Conservation (phyloP, 176 grass and related monocot species). For the Tuctoria greenei region DNA sequence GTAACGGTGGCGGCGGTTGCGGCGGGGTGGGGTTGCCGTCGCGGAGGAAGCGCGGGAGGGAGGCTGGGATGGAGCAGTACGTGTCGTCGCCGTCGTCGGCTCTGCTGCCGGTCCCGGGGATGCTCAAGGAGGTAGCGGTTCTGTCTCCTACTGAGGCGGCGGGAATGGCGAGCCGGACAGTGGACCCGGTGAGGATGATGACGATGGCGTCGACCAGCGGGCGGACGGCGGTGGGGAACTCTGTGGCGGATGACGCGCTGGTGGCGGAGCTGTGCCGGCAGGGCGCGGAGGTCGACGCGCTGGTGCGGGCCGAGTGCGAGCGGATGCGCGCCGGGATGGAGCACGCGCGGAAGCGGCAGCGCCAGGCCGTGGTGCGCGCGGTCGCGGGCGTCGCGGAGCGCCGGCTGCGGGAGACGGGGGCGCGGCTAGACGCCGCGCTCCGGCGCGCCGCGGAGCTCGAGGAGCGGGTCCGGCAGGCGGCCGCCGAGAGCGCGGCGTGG, state of each 20-base stretch:
- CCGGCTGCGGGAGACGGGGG: constrained; percentile 38
- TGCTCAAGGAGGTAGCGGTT: background rate
- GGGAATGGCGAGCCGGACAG: background rate
- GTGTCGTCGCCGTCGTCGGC: constrained; percentile 18
- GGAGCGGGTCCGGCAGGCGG: constrained; percentile 41
- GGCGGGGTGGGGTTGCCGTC: background rate
- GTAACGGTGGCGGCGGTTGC: constrained; percentile 19
- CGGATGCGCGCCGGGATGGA: constrained; percentile 41
- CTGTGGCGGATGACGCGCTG: background rate
- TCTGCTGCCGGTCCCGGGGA: constrained; percentile 21
- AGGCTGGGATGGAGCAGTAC: background rate
- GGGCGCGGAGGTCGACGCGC: constrained; percentile 41
- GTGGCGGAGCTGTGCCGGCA: constrained; percentile 35
- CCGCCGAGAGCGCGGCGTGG: constrained; percentile 56
- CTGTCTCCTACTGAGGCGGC: background rate
- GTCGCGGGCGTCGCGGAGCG: constrained; percentile 22
- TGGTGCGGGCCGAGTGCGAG: constrained; percentile 55
- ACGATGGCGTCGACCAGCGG: constrained; percentile 58
- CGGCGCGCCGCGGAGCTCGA: constrained; percentile 37
- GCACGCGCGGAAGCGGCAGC: constrained; percentile 47
- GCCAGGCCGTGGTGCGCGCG: constrained; percentile 32
- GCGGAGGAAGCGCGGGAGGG: constrained; percentile 49
- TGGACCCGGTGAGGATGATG: constrained; percentile 7
- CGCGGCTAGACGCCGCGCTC: constrained; percentile 24
- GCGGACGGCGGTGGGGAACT: background rate